Base-by-base conservation (phyloP, 2,329 filamentous ascomycete genomes). In the Verruconis gallopava region DNA sequence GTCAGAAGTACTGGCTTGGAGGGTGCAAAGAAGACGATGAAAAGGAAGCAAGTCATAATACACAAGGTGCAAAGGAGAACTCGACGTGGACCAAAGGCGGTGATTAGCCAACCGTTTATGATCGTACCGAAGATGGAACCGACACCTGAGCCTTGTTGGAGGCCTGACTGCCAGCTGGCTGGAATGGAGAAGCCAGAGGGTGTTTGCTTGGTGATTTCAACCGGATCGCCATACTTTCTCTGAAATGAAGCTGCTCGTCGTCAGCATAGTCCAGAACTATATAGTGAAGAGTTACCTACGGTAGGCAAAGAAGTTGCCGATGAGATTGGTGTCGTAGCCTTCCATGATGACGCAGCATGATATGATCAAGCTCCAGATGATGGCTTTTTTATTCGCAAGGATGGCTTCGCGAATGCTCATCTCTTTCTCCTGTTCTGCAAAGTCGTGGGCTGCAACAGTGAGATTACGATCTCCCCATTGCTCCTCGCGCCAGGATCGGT, bases 311-410 rank as follows among this genome's bases (percentile, higher is more conserved):
- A 91, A 86, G 61, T 86, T 88, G 65, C 81, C 85, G 52, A 91
- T 75, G 41, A 93, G 66, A 53, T 75, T 79, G 45, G 91, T 69
- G 55, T 93, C 85, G 64, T 88, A 93, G 21, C 84, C 85, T 60
- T 93, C 85, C 86, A 94, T 94, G 53, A 75, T 77, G 54, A 93
- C 91, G 56, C 82, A 88, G 0, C 84, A 88, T n/a, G 81, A 89
- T 59, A 94, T 88, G 46, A 93, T 66, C 38, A 93, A 54, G 51
- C 79, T 85, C 84, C 85, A 94, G 18, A 67, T 72, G 44, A 93
- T 79, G 15, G 86, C 86, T 65, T 93, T 89, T 44, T 85, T 85
- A 55, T 94, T 93, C 20, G 91, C 69, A 55, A 69, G 77, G 58
- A 93, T 70, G 47, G 84, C 85, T 64, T 93, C 18, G 30, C 41